phyloP scores from a whole-genome alignment of 1,284 basidiomycete genomes.

The Ustilago tritici region DNA sequence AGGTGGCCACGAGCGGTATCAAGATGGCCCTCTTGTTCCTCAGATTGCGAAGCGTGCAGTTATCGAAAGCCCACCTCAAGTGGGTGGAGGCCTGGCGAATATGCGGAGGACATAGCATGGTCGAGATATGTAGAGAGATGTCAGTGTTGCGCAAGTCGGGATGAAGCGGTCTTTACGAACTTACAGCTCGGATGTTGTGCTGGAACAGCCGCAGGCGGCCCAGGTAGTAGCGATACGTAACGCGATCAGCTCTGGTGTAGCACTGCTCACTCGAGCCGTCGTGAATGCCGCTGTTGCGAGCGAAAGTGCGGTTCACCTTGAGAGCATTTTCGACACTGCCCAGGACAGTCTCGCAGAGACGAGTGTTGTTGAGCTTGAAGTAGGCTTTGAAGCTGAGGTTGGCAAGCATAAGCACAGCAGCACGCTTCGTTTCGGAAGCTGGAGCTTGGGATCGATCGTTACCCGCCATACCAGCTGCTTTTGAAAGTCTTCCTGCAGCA shows the following conservation, averaged over 20 bases:
- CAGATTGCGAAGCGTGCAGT: conserved; percentile 60
- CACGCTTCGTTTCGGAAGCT: conserved; percentile 61
- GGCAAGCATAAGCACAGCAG: conserved; percentile 64
- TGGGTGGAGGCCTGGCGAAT: conserved; percentile 64
- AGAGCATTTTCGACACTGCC: conserved; percentile 70
- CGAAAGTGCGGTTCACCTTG: conserved; percentile 56
- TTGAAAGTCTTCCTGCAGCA: conserved; percentile 64
- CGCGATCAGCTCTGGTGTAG: conserved; percentile 69
- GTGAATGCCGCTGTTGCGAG: conserved; percentile 23
- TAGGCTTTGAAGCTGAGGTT: conserved; percentile 68
- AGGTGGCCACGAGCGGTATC: conserved; percentile 69
- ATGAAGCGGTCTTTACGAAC: conserved; percentile 6
- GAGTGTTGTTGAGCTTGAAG: conserved; percentile 70
- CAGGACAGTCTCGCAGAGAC: conserved; percentile 71
- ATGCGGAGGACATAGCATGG: background rate
- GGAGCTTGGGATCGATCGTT: conserved; percentile 63
- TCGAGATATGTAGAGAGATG: background rate
- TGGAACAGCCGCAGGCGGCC: conserved; percentile 71
- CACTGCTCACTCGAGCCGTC: conserved; percentile 61
- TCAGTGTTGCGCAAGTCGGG: background rate
- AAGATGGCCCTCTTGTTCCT: conserved; percentile 69
- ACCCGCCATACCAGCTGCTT: conserved; percentile 64
- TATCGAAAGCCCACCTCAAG: conserved; percentile 69
- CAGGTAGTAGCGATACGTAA: conserved; percentile 70
- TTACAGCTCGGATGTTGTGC: conserved; percentile 68